phyloP scores from a whole-genome alignment of 768 basidiomycete species.

The Sistotremastrum suecicum region DNA sequence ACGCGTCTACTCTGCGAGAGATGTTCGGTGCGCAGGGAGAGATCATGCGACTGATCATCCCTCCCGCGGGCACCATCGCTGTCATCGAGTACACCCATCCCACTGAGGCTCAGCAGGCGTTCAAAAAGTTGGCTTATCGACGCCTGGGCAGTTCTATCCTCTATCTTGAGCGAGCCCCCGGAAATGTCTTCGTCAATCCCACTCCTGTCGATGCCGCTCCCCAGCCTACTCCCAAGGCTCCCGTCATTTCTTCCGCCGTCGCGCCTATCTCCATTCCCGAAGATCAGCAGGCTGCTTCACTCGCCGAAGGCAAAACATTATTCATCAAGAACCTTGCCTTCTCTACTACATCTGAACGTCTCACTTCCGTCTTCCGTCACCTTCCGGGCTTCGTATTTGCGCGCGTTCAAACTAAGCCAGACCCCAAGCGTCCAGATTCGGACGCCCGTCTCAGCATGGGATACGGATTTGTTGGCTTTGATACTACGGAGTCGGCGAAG shows the following conservation, averaged over 20 bases:
- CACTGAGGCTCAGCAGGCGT: slow-evolving; percentile 59
- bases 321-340: slow-evolving; percentile 96
- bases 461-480: slow-evolving; percentile 92
- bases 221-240: slow-evolving; percentile 2
- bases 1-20: slow-evolving; percentile 56
- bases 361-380: slow-evolving; percentile 54
- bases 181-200: slow-evolving; percentile 58
- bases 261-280: slow-evolving; percentile 27
- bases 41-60: slow-evolving; percentile 60
- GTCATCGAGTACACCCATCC: slow-evolving; percentile 74
- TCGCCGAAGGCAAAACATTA: slow-evolving; percentile 65
- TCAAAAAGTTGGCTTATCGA: slow-evolving; percentile 73
- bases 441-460: slow-evolving; percentile 70
- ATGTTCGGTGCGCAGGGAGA: slow-evolving; percentile 68
- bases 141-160: slow-evolving; percentile 80
- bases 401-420: slow-evolving; percentile 81
- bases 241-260: slow-evolving; percentile 10
- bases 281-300: slow-evolving; percentile 19
- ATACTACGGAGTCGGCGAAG: slow-evolving; percentile 54
- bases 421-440: slow-evolving; percentile 49
- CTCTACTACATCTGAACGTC: slow-evolving; percentile 64
- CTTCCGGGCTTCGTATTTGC: slow-evolving; percentile 78
- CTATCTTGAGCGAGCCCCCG: slow-evolving; percentile 87
- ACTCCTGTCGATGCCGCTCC: slow-evolving; percentile 12
- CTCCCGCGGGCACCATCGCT: slow-evolving; percentile 87